Percentiles rank a stretch among this genome's conserved stretches.
Evolutionary conservation across 805 yeast genomes (phyloP).

Genomic region (Kodamaea neixiangensis): DNA sequence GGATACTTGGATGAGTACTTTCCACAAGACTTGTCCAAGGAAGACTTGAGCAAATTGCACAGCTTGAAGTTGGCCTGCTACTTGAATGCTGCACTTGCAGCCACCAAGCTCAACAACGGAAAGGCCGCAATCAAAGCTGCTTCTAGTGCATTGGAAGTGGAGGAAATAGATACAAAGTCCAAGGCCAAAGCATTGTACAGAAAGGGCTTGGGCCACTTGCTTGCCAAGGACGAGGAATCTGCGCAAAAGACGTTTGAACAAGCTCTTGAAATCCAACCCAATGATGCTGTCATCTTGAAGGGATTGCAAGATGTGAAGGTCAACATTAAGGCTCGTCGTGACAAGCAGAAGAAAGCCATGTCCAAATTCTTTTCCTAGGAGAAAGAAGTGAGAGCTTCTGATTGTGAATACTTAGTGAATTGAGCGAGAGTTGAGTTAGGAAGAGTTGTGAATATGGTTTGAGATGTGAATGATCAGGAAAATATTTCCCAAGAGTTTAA

Average conservation of each 20-base stretch:
- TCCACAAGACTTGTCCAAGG: slow-evolving; percentile 66
- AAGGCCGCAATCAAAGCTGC: slow-evolving; percentile 60
- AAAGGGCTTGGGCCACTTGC: slow-evolving; percentile 72
- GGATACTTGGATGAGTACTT: slow-evolving; percentile 69
- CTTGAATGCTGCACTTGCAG: slow-evolving; percentile 74
- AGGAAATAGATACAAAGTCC: slow-evolving; percentile 60
- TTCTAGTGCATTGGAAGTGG: slow-evolving; percentile 64
- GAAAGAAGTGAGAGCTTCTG: neutral
- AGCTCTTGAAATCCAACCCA: slow-evolving; percentile 66
- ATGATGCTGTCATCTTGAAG: slow-evolving; percentile 68
- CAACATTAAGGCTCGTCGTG: slow-evolving; percentile 52
- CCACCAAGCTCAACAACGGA: slow-evolving; percentile 61
- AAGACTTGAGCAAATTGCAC: slow-evolving; percentile 50
- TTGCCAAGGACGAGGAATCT: slow-evolving; percentile 64
- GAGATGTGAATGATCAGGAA: neutral
- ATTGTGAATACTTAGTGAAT: neutral
- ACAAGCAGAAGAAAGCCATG: slow-evolving; percentile 73
- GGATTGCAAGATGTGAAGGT: slow-evolving; percentile 63
- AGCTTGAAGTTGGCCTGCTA: slow-evolving; percentile 62
- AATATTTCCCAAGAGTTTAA: no score
- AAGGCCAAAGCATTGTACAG: slow-evolving; percentile 86
- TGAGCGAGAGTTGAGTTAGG: neutral
- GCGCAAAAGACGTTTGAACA: slow-evolving; percentile 66
- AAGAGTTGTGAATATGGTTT: neutral
- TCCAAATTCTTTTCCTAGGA: slow-evolving; percentile 57